Conservation (phyloP, 148 eudicot species). For the Pouteria glomerata region DNA sequence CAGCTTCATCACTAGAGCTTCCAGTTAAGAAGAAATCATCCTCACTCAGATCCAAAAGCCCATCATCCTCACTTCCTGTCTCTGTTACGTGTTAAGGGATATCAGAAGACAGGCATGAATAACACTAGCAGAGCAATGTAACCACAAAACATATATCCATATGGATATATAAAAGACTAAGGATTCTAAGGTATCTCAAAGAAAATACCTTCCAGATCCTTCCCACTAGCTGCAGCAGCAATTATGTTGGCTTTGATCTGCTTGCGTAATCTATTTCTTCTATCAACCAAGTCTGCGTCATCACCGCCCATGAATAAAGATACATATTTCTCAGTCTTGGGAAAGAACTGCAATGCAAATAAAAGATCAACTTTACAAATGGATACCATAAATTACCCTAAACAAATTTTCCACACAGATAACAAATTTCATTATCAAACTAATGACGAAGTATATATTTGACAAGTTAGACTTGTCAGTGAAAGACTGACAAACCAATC, state of each 20-base stretch:
- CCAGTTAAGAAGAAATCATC: conserved; percentile 85
- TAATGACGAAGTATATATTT: conserved; percentile 1
- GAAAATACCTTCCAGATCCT: conserved; percentile 82
- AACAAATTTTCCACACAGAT: background rate
- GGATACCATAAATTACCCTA: background rate
- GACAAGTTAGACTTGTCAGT: background rate
- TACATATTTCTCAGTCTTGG: conserved; percentile 86
- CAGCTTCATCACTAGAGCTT: conserved; percentile 87
- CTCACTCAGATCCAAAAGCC: conserved; percentile 70
- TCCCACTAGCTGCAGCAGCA: conserved; percentile 95
- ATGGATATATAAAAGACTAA: background rate
- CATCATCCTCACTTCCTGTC: conserved; percentile 99
- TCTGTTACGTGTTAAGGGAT: conserved; percentile 49
- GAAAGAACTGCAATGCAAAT: conserved; percentile 70
- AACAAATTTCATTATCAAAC: background rate
- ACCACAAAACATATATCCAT: background rate
- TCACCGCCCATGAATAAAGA: conserved; percentile 80
- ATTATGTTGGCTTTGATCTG: conserved; percentile 74
- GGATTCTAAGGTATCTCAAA: background rate
- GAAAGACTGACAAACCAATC: background rate
- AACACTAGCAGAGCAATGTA: background rate
- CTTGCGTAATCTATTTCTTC: conserved; percentile 62
- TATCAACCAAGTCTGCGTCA: conserved; percentile 56
- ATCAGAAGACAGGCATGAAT: background rate
- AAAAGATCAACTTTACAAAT: conserved; percentile 6